Base-by-base conservation (phyloP, 2,329 filamentous ascomycete species). In the Paracorniculantispora psalliotae region DNA sequence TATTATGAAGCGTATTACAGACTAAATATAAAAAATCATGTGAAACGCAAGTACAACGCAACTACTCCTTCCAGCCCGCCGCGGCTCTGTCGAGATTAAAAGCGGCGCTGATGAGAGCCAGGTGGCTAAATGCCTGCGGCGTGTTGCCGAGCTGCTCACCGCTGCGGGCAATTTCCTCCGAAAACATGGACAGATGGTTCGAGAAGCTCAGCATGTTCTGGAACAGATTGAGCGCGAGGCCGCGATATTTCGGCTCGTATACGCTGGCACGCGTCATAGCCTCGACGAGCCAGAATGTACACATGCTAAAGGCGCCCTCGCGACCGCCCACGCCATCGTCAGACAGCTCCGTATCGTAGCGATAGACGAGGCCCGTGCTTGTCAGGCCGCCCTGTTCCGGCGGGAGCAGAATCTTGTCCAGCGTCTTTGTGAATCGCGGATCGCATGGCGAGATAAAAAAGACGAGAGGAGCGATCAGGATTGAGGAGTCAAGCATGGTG, bases 231-330 rank as follows among this genome's bases (percentile, higher is more conserved):
- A 89, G 79, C 7, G 89, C 83, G 12, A 79, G 76, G 13, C 76
- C 70, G 21, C 87, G 74, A 64, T 89, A 89, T 63, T 82, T 85
- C n/a, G 77, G 76, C 63, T 89, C 84, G 69, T 88, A 87, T 50
- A 79, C 75, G 64, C 81, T 75, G 63, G 88, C 88, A 33, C 89
- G 80, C 30, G 88, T 90, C 73, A 92, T 80, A 25, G 89, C 88
- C 72, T 92, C 89, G 13, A 92, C 87, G 0, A 91, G 82, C 89
- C 89, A 92, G 70, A 92, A 92, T 0, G 88, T 92, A 68, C 88
- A 91, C 88, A 92, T 91, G 67, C 82, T 86, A 68, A 92, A 92
- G 21, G 88, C 88, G 23, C 89, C 89, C 72, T 92, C 89, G 54
- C 81, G 79, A 19, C 89, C 89, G 39, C 88, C 87, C 9, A 92